Evolutionary conservation across 805 yeast genomes (phyloP), one percentile per base, ranked within the genome.

Genomic region (Martiniozyma abietophila): DNA sequence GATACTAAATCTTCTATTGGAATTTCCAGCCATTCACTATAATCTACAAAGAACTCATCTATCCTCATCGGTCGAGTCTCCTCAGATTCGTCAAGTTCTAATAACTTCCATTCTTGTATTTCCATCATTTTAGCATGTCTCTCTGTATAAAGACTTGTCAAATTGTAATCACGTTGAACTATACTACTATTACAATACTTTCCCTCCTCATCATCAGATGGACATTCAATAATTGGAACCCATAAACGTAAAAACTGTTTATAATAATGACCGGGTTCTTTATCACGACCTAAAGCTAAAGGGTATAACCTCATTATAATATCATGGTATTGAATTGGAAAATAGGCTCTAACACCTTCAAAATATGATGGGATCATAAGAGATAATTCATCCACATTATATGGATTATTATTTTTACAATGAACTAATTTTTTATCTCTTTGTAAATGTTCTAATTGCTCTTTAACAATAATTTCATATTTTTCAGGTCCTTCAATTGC

Each of bases 161-260:
- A 45, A 11, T 43, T 20, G 39, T 45, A 67, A 34, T 58, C 61
- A 4, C 47, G 38, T 27, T 52, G 25, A 8, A 60, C 50, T 7
- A 43, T 53, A 6, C 48, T 48, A 30, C 56, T 56, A 18, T 50
- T 36, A 36, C 68, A 61, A 12, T 18, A 15, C 25, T 9, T 22
- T n/a, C 21, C 36, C 18, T 20, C 23, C 2, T 18, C 44, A 21
- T 55, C 54, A 27, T 49, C 38, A 1, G 30, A 35, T 5, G 45
- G 36, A 22, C 60, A 54, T 11, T 48, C 53, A 9, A 40, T 27
- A 20, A 47, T 40, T 2, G 48, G 46, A 8, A 74, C 51, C 92
- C 92, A 80, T 12, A 69, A 50, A 29, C 81, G 56, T 29, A 77
- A 48, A 32, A 68, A 67, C 2, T 73, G 70, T 18, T 74, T 48